A percentile compares a stretch with the other conserved stretches of the same genome.
Evolutionary conservation across 306 rosid species (phyloP).

Genomic region (Prosopis cineraria): DNA sequence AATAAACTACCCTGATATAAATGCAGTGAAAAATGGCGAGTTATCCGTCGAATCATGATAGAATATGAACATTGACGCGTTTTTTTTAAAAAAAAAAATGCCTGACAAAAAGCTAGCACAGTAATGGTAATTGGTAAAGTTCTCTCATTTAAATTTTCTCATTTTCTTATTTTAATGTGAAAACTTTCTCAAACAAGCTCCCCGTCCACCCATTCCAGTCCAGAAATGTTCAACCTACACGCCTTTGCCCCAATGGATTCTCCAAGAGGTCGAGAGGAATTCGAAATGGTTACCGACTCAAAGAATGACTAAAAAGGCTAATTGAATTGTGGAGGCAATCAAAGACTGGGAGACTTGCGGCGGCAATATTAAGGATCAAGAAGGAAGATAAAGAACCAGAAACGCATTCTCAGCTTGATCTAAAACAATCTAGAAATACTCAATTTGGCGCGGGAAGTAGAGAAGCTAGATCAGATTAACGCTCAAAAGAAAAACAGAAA

Average conservation of each 20-base stretch:
- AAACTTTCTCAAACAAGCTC: background rate
- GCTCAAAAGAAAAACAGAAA: background rate
- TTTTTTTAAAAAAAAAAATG: background rate
- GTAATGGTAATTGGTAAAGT: background rate
- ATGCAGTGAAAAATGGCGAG: background rate
- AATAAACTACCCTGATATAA: background rate
- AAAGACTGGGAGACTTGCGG: background rate
- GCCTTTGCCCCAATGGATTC: background rate
- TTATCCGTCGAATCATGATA: background rate
- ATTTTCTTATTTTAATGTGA: background rate
- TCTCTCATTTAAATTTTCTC: background rate
- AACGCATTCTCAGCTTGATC: background rate
- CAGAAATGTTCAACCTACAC: background rate
- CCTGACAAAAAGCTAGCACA: background rate
- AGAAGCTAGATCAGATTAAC: background rate
- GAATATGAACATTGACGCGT: constrained; percentile 17
- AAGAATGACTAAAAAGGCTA: background rate
- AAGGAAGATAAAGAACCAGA: background rate
- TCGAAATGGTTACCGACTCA: background rate
- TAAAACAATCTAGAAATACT: background rate
- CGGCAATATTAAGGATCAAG: background rate
- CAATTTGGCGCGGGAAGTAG: background rate
- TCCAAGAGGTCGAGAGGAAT: background rate
- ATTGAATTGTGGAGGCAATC: background rate
- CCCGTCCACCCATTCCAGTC: background rate